Evolutionary conservation across 768 basidiomycete species (phyloP).

Genomic region (Phanerochaete sordida): DNA sequence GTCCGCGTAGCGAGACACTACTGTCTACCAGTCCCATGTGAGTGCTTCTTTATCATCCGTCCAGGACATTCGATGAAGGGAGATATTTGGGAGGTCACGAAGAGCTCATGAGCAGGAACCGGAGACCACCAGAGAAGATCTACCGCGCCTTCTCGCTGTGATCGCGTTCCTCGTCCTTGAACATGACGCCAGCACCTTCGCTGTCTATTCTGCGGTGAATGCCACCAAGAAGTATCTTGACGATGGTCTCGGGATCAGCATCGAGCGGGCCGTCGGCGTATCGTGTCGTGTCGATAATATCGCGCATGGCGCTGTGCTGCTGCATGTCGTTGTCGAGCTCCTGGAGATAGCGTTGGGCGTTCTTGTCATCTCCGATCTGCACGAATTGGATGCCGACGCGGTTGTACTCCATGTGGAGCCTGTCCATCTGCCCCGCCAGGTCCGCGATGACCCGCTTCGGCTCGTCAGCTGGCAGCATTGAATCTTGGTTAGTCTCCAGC

Average conservation of each 20-base stretch:
- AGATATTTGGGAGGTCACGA: too few species aligned
- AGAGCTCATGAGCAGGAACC: too few species aligned
- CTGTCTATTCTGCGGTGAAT: conserved; percentile 54
- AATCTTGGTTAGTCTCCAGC: not conserved
- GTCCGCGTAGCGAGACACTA: too few species aligned
- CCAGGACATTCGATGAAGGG: too few species aligned
- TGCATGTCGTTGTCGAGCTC: conserved; percentile 51
- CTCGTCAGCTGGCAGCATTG: conserved; percentile 44
- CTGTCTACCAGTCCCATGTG: too few species aligned
- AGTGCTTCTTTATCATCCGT: too few species aligned
- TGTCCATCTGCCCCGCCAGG: conserved; percentile 48
- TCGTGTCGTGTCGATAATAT: conserved; percentile 71
- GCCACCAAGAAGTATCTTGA: conserved; percentile 65
- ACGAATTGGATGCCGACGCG: conserved; percentile 73
- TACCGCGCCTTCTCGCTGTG: too few species aligned
- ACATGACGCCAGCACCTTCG: not conserved
- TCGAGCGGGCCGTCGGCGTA: conserved; percentile 41
- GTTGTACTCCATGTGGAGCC: conserved; percentile 43
- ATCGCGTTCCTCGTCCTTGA: not conserved
- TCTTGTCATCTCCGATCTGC: conserved; percentile 53
- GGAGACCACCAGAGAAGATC: too few species aligned
- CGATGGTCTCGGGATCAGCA: conserved; percentile 37
- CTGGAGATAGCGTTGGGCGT: conserved; percentile 41
- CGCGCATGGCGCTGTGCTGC: conserved; percentile 40
- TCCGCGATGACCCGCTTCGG: conserved; percentile 45